Percentiles rank a stretch among this genome's conserved stretches.
phyloP scores from a whole-genome alignment of 495 filamentous ascomycete species.

The Penicillium crystallinum region DNA sequence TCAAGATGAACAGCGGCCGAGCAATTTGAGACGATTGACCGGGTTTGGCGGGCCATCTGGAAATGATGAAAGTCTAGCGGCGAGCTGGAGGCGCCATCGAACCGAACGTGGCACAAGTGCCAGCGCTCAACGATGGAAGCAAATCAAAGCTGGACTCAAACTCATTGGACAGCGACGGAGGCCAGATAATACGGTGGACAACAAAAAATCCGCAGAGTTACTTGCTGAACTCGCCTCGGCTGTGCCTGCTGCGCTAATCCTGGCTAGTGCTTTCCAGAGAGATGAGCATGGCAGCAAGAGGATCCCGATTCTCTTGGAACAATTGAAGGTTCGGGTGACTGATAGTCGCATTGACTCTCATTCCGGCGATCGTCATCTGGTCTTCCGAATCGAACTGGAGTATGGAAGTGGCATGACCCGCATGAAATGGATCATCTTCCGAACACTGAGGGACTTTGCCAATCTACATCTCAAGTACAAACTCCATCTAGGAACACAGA shows the following conservation, averaged over 20 bases:
- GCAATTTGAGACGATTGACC: slow-evolving; percentile 70
- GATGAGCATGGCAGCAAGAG: slow-evolving; percentile 94
- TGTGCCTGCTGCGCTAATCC: slow-evolving; percentile 82
- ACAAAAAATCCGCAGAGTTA: slow-evolving; percentile 91
- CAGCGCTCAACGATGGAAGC: slow-evolving; percentile 79
- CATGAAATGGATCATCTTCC: slow-evolving; percentile 95
- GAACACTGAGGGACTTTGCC: slow-evolving; percentile 81
- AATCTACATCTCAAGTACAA: slow-evolving; percentile 94
- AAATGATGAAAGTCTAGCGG: slow-evolving; percentile 41
- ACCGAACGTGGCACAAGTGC: slow-evolving; percentile 64
- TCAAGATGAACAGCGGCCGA: slow-evolving; percentile 56
- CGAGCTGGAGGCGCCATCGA: slow-evolving; percentile 50
- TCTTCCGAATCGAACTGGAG: slow-evolving; percentile 89
- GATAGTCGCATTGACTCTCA: slow-evolving; percentile 65
- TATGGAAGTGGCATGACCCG: slow-evolving; percentile 92
- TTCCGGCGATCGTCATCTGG: slow-evolving; percentile 70
- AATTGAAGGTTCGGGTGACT: slow-evolving; percentile 81
- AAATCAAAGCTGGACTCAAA: slow-evolving; percentile 78
- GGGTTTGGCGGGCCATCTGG: slow-evolving; percentile 60
- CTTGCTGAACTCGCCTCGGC: slow-evolving; percentile 93
- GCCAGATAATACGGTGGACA: slow-evolving; percentile 78
- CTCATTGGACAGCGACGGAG: slow-evolving; percentile 74
- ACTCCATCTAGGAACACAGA: slow-evolving; percentile 71
- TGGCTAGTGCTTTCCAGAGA: slow-evolving; percentile 94
- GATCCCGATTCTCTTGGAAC: slow-evolving; percentile 90